Conservation (phyloP, 305 asterid species). For the Fraxinus sp. region DNA sequence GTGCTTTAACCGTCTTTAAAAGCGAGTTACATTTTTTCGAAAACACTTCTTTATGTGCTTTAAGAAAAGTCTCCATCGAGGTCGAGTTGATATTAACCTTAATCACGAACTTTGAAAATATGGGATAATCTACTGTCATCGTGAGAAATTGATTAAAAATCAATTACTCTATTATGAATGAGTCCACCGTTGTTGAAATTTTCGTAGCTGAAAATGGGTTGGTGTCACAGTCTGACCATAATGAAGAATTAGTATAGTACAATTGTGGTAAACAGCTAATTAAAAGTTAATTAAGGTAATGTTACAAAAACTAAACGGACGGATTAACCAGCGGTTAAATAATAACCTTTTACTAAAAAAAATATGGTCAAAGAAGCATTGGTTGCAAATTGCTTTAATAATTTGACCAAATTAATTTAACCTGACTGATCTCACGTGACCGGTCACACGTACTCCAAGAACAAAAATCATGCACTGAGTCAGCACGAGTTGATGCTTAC, state of each 20-base stretch:
- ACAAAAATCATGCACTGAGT: constrained; percentile 38
- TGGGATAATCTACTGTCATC: not conserved
- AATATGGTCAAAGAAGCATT: constrained; percentile 43
- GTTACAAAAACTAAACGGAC: not conserved
- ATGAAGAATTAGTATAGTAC: not conserved
- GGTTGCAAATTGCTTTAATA: constrained; percentile 24
- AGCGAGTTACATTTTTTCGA: not conserved
- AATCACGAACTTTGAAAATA: not conserved
- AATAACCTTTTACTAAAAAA: not conserved
- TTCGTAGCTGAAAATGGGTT: not conserved
- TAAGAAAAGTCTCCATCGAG: not conserved
- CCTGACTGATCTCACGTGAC: constrained; percentile 71
- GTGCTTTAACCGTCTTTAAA: not conserved
- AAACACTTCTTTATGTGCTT: not conserved
- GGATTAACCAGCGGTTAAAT: not conserved
- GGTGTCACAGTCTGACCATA: too few species aligned
- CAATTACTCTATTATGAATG: not conserved
- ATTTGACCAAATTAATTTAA: constrained; percentile 62
- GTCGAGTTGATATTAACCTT: not conserved
- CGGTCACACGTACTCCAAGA: constrained; percentile 64
- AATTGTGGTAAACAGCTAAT: constrained; percentile 1
- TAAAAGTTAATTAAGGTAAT: not conserved
- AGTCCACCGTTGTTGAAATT: not conserved
- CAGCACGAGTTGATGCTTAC: constrained; percentile 45
- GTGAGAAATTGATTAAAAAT: not conserved